Conservation (phyloP, 1,284 basidiomycete genomes). For the Uromyces viciae-fabae region DNA sequence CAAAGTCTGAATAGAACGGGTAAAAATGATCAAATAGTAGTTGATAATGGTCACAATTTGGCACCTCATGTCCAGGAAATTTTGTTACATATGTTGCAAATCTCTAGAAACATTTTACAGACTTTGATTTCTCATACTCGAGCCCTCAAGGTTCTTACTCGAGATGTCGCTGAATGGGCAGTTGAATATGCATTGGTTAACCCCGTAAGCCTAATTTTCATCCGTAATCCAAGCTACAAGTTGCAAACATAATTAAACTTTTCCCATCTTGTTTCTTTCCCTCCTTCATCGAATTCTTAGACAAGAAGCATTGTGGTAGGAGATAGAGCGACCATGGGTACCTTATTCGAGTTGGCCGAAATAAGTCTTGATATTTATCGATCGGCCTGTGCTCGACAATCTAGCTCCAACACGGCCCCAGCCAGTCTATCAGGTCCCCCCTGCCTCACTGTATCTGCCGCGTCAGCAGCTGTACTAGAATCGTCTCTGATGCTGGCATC, state of each 20-base stretch:
- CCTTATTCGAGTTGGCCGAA: conserved; percentile 39
- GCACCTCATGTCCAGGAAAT: conserved; percentile 35
- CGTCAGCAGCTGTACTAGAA: conserved; percentile 35
- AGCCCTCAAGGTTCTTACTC: conserved; percentile 35
- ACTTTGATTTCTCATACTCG: conserved; percentile 39
- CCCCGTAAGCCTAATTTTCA: conserved; percentile 26
- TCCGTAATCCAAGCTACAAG: background rate
- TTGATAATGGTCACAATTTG: conserved; percentile 21
- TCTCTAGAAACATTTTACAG: conserved; percentile 36
- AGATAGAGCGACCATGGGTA: conserved; percentile 39
- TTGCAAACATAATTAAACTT: background rate
- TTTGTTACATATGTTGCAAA: conserved; percentile 44
- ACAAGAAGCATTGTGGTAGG: conserved; percentile 37
- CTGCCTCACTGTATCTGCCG: background rate
- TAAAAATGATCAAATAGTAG: conserved; percentile 16
- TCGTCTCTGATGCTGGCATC: conserved; percentile 30
- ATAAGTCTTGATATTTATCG: conserved; percentile 37
- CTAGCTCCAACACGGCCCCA: background rate
- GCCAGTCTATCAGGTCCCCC: background rate
- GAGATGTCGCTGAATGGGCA: conserved; percentile 38
- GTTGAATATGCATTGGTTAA: conserved; percentile 33
- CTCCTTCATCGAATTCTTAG: background rate
- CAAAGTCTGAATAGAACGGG: background rate
- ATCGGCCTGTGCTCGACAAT: conserved; percentile 17
- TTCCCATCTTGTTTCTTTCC: background rate